phyloP scores from a whole-genome alignment of 164 flowering plant species.

The Amborella trichopoda region DNA sequence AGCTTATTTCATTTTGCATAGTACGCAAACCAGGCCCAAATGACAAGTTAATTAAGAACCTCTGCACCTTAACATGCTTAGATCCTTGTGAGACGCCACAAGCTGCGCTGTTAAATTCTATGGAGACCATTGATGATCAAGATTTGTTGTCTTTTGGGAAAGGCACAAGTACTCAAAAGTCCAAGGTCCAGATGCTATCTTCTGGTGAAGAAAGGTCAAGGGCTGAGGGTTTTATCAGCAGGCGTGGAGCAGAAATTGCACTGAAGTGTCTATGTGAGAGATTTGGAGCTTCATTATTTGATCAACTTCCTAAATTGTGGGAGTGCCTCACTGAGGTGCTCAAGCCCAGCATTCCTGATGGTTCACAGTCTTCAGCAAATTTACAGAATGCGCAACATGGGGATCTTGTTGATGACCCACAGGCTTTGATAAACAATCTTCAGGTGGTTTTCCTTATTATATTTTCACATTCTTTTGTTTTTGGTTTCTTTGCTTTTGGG shows the following conservation, averaged over 20 bases:
- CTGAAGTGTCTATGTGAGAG: conserved; percentile 68
- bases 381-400: conserved; percentile 19
- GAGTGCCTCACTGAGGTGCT: conserved; percentile 91
- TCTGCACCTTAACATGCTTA: conserved; percentile 77
- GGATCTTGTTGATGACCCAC: conserved; percentile 68
- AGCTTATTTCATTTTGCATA: conserved; percentile 70
- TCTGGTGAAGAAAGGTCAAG: conserved; percentile 79
- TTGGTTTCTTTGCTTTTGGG: no score
- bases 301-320: conserved; percentile 85
- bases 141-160: conserved; percentile 59
- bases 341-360: conserved; percentile 33
- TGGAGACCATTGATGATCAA: conserved; percentile 72
- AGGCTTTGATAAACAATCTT: conserved; percentile 79
- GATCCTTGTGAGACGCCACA: conserved; percentile 96
- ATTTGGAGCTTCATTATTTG: conserved; percentile 71
- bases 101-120: conserved; percentile 53
- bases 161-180: conserved; percentile 32
- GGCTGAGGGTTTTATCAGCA: conserved; percentile 76
- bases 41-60: conserved; percentile 88
- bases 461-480: no score
- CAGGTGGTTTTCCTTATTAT: no score
- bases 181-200: conserved; percentile 42
- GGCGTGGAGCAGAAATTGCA: conserved; percentile 91
- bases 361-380: conserved; percentile 21
- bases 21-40: conserved; percentile 78